phyloP scores from a whole-genome alignment of 768 basidiomycete species.

The Mycena indigotica region DNA sequence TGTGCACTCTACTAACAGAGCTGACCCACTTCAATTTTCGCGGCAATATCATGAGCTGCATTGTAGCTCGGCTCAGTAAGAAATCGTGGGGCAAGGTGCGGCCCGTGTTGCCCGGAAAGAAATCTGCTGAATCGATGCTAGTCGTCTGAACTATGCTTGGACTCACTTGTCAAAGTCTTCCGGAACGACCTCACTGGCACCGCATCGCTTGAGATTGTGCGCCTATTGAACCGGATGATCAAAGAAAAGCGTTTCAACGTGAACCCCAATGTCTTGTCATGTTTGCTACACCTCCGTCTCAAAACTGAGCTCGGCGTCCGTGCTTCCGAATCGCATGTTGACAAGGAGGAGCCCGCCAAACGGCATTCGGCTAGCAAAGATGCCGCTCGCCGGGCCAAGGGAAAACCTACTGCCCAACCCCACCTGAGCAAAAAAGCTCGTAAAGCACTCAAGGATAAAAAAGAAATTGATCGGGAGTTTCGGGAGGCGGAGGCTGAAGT shows the following conservation, averaged over 20 bases:
- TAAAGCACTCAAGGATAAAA: conserved; percentile 83
- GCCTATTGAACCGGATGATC: conserved; percentile 92
- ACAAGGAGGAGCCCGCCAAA: conserved; percentile 49
- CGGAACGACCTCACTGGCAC: conserved; percentile 77
- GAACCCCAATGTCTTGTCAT: conserved; percentile 84
- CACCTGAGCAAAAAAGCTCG: conserved; percentile 92
- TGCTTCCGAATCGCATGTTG: conserved; percentile 69
- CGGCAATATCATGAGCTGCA: conserved; percentile 84
- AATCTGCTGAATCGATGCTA: no score
- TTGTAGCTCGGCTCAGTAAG: conserved; percentile 81
- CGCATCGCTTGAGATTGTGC: conserved; percentile 85
- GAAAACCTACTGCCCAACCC: conserved; percentile 60
- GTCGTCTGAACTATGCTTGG: conserved; percentile 85
- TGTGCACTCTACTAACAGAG: conserved; percentile 83
- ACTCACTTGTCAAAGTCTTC: conserved; percentile 81
- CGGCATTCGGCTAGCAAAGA: conserved; percentile 47
- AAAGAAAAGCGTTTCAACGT: conserved; percentile 91
- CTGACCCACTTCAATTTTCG: conserved; percentile 97
- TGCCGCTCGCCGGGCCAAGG: conserved; percentile 50
- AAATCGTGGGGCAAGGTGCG: conserved; percentile 88
- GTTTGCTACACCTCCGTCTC: conserved; percentile 82
- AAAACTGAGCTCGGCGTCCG: conserved; percentile 83
- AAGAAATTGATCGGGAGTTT: conserved; percentile 89
- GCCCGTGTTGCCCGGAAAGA: conserved; percentile 16
- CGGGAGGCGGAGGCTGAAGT: conserved; percentile 93